Evolutionary conservation across 2,329 filamentous ascomycete species (phyloP).

Genomic region (Pseudogymnoascus sp.): DNA sequence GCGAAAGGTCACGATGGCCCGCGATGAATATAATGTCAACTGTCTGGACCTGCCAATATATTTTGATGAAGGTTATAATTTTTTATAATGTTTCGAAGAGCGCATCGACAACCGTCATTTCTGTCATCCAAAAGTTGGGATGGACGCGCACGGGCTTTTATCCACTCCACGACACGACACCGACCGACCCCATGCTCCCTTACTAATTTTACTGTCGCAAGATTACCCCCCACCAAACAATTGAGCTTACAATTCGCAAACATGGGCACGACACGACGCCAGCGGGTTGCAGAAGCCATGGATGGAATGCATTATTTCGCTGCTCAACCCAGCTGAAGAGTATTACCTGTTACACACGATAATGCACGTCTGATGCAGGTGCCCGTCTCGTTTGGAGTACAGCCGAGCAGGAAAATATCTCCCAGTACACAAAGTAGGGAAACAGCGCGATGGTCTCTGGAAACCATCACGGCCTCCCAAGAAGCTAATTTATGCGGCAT

Average conservation of each 20-base stretch:
- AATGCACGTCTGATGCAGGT: neutral
- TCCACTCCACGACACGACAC: neutral
- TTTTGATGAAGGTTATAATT: neutral
- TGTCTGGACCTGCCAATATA: neutral
- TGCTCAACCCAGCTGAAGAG: neutral
- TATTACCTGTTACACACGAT: neutral
- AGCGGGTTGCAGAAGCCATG: neutral
- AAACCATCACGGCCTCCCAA: neutral
- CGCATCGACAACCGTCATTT: neutral
- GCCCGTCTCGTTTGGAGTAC: neutral
- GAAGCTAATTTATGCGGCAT: slow-evolving; percentile 4
- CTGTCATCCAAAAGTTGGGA: neutral
- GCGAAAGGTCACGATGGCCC: neutral
- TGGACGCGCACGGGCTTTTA: neutral
- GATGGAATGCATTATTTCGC: neutral
- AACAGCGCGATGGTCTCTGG: neutral
- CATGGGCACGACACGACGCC: neutral
- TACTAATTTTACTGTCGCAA: neutral
- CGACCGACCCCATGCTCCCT: neutral
- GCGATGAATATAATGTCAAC: neutral
- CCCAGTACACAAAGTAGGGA: neutral
- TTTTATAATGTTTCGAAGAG: neutral
- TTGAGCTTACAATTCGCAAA: neutral
- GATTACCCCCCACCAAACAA: neutral
- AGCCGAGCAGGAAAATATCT: neutral